Evolutionary conservation across 306 rosid species (phyloP).

Genomic region (Prinsepia uniflora): DNA sequence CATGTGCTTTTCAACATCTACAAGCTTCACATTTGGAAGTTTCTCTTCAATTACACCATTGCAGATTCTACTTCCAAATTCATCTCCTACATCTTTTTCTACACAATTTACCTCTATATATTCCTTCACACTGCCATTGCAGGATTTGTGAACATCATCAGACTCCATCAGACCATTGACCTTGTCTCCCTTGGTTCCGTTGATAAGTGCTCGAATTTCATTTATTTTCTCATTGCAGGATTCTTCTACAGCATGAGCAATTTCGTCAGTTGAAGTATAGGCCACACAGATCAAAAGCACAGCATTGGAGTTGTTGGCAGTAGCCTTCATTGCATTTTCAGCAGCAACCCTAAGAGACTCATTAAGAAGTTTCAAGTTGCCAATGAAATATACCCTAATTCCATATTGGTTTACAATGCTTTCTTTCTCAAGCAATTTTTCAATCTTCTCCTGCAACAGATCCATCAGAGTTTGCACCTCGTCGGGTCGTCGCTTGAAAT

Average conservation of each 20-base stretch:
- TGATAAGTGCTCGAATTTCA: slow-evolving; percentile 33
- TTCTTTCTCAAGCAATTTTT: slow-evolving; percentile 49
- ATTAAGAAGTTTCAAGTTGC: slow-evolving; percentile 49
- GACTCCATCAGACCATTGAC: slow-evolving; percentile 26
- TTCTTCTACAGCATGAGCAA: slow-evolving; percentile 55
- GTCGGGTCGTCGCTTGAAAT: slow-evolving; percentile 56
- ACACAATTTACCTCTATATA: background rate
- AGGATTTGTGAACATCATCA: slow-evolving; percentile 22
- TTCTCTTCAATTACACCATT: background rate
- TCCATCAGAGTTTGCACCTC: slow-evolving; percentile 64
- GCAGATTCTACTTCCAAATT: slow-evolving; percentile 9
- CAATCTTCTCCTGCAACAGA: slow-evolving; percentile 65
- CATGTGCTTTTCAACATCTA: slow-evolving; percentile 64
- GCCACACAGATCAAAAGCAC: slow-evolving; percentile 58
- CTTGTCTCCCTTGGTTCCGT: slow-evolving; percentile 17
- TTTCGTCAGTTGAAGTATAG: slow-evolving; percentile 66
- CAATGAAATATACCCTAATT: slow-evolving; percentile 54
- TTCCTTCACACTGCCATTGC: slow-evolving; percentile 19
- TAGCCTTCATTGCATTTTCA: slow-evolving; percentile 67
- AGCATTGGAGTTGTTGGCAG: slow-evolving; percentile 47
- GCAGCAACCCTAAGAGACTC: slow-evolving; percentile 54
- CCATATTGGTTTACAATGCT: slow-evolving; percentile 51
- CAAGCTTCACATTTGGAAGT: slow-evolving; percentile 41
- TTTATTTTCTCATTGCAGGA: slow-evolving; percentile 48
- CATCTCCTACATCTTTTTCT: background rate